phyloP scores from a whole-genome alignment of 2,329 filamentous ascomycete genomes.

The Truncatella angustata region DNA sequence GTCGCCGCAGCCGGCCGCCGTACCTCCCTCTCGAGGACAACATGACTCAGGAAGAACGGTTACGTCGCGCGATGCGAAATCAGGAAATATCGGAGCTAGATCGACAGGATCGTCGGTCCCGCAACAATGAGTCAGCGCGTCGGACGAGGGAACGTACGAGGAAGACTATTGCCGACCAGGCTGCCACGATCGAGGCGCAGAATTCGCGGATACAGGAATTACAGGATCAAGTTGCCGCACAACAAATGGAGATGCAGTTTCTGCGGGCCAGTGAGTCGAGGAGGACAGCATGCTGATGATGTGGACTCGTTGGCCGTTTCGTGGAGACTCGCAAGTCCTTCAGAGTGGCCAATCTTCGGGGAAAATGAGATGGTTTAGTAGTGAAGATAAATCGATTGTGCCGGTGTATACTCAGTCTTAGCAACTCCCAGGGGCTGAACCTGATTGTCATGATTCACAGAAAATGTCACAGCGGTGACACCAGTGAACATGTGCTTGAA shows the following conservation, averaged over 20 bases:
- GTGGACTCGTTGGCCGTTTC: too few species aligned
- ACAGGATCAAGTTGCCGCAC: neutral
- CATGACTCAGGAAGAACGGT: constrained; percentile 3
- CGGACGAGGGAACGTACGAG: neutral
- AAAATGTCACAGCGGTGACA: too few species aligned
- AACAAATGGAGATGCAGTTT: neutral
- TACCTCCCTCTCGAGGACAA: constrained; percentile 1
- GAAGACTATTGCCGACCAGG: neutral
- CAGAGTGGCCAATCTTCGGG: too few species aligned
- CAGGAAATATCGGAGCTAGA: constrained; percentile 8
- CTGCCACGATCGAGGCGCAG: neutral
- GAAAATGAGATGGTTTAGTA: too few species aligned
- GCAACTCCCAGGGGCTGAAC: too few species aligned
- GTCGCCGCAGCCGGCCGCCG: neutral
- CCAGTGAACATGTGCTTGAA: too few species aligned
- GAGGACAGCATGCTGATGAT: too few species aligned
- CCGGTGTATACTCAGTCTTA: too few species aligned
- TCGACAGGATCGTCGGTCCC: neutral
- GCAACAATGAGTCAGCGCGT: constrained; percentile 3
- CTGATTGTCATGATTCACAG: too few species aligned
- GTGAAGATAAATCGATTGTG: too few species aligned
- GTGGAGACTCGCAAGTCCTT: too few species aligned
- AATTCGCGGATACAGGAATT: neutral
- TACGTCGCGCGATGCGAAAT: neutral
- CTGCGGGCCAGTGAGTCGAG: too few species aligned